A percentile compares a stretch with the other conserved stretches of the same genome.
Conservation (phyloP, 1,284 basidiomycete species). For the Laetiporus sulphureus region DNA sequence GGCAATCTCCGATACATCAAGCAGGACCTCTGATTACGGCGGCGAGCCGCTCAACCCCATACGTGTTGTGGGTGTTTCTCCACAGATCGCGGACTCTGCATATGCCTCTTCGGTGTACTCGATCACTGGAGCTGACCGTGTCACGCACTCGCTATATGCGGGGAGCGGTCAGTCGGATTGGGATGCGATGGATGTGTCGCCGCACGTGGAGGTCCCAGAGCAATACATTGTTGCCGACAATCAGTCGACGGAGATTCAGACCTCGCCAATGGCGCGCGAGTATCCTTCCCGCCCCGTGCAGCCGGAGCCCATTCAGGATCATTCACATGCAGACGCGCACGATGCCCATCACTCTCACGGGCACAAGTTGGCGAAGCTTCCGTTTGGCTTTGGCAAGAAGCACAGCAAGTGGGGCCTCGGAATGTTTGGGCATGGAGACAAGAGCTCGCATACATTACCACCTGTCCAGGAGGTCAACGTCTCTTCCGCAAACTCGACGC, state of each 20-base stretch:
- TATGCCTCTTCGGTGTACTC: constrained; percentile 25
- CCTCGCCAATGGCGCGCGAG: constrained; percentile 46
- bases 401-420: constrained; percentile 52
- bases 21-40: constrained; percentile 29
- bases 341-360: constrained; percentile 31
- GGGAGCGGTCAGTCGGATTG: constrained; percentile 32
- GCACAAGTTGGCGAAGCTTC: constrained; percentile 48
- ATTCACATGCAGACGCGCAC: constrained; percentile 4
- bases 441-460: constrained; percentile 53
- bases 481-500: constrained; percentile 42
- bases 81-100: constrained; percentile 15
- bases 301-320: constrained; percentile 26
- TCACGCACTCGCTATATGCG: constrained; percentile 15
- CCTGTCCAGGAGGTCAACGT: constrained; percentile 65
- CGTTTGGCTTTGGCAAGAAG: constrained; percentile 60
- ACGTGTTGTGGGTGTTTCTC: constrained; percentile 15
- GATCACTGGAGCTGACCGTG: constrained; percentile 17
- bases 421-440: constrained; percentile 76
- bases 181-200: constrained; percentile 56
- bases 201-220: constrained; percentile 38
- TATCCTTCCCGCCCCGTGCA: constrained; percentile 38
- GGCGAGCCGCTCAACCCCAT: constrained; percentile 24
- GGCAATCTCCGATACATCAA: constrained; percentile 29
- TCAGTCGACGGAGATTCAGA: constrained; percentile 46
- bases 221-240: constrained; percentile 27